Percentiles rank a stretch among this genome's conserved stretches.
Conservation (phyloP, 2,329 filamentous ascomycete genomes). For the Penicillium hesseltinei region DNA sequence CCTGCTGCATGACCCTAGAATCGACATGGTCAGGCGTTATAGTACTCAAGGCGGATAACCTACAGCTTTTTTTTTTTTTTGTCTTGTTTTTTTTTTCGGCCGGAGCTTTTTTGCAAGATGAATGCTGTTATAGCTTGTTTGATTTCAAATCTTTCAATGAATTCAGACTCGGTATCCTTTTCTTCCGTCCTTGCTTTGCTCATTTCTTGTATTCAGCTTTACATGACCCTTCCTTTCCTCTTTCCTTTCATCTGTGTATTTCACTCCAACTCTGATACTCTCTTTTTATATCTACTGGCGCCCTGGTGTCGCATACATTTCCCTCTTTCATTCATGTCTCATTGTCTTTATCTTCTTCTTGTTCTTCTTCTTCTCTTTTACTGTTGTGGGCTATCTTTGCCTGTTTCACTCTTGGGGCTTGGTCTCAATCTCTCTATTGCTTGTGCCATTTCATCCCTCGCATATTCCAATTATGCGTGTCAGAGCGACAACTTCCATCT, state of each 20-base stretch:
- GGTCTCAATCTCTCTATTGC: background rate
- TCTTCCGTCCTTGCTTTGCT: background rate
- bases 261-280: slow-evolving; percentile 6
- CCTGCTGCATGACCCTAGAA: slow-evolving; percentile 43
- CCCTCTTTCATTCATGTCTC: slow-evolving; percentile 24
- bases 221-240: background rate
- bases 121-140: slow-evolving; percentile 9
- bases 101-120: slow-evolving; percentile 6
- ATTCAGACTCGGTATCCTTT: slow-evolving; percentile 1
- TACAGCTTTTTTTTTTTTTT: slow-evolving; percentile 20
- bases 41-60: slow-evolving; percentile 31
- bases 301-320: slow-evolving; percentile 6
- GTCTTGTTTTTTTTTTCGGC: slow-evolving; percentile 6
- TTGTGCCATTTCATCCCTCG: background rate
- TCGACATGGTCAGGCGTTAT: slow-evolving; percentile 38
- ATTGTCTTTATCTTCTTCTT: slow-evolving; percentile 18
- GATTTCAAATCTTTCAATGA: slow-evolving; percentile 12
- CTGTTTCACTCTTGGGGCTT: background rate
- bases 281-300: slow-evolving; percentile 1
- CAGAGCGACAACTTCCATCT: background rate
- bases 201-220: background rate
- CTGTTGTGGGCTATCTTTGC: slow-evolving; percentile 12
- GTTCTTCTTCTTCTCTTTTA: slow-evolving; percentile 12
- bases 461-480: background rate
- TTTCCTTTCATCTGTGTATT: slow-evolving; percentile 5